Conservation (phyloP, 2,329 filamentous ascomycete species). For the Chrysoporthe austroafricana region DNA sequence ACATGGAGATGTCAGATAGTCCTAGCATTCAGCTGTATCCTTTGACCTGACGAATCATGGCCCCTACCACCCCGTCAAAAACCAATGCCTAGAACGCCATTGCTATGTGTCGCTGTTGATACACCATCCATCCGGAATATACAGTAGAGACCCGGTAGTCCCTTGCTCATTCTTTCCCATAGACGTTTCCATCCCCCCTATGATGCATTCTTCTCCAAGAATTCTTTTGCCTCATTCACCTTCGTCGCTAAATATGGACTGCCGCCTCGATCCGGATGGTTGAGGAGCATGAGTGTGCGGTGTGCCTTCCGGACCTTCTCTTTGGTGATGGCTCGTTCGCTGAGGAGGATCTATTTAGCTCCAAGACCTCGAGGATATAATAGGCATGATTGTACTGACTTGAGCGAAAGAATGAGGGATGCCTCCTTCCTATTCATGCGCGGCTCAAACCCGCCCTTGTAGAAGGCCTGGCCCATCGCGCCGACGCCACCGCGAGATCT, state of each 20-base stretch:
- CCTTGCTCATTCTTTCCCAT: slow-evolving; percentile 2
- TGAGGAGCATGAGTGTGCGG: slow-evolving; percentile 92
- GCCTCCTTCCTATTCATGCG: slow-evolving; percentile 95
- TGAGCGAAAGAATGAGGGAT: slow-evolving; percentile 84
- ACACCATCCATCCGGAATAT: slow-evolving; percentile 24
- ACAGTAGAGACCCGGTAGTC: slow-evolving; percentile 15
- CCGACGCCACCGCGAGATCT: slow-evolving; percentile 78
- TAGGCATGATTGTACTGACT: slow-evolving; percentile 56
- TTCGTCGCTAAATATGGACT: slow-evolving; percentile 97
- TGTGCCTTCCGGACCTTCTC: slow-evolving; percentile 96
- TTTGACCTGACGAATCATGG: slow-evolving; percentile 9
- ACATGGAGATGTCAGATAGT: slow-evolving; percentile 17
- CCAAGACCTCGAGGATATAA: not conserved
- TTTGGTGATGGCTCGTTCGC: slow-evolving; percentile 84
- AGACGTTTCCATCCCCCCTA: slow-evolving; percentile 25
- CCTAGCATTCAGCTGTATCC: slow-evolving; percentile 13
- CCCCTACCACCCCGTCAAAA: slow-evolving; percentile 2
- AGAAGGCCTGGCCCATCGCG: slow-evolving; percentile 86
- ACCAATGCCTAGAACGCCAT: slow-evolving; percentile 29
- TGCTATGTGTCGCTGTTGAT: slow-evolving; percentile 30
- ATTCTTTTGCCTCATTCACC: slow-evolving; percentile 97
- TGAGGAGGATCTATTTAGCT: slow-evolving; percentile 41
- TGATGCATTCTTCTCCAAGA: slow-evolving; percentile 74
- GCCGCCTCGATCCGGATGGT: slow-evolving; percentile 96
- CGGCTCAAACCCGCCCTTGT: slow-evolving; percentile 97